Evolutionary conservation across 345 rosid species (phyloP).

Genomic region (Gossypium rotundifolium): DNA sequence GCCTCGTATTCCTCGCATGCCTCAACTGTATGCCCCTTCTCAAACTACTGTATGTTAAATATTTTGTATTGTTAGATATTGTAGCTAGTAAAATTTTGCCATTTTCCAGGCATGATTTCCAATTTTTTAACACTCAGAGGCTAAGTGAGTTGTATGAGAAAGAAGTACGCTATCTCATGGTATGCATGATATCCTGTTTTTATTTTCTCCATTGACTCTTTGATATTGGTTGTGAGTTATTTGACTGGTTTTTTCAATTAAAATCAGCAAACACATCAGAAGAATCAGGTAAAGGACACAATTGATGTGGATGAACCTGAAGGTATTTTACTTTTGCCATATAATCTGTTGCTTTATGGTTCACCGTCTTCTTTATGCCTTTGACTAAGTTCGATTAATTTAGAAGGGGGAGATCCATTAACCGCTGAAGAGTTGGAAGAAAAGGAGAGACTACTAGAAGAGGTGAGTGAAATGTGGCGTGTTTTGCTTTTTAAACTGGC

Average conservation of each 20-base stretch:
- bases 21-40: slow-evolving; percentile 63
- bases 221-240: background rate
- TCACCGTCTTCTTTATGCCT: background rate
- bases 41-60: background rate
- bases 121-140: slow-evolving; percentile 95
- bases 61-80: slow-evolving; percentile 1
- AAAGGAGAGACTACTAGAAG: slow-evolving; percentile 82
- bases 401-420: slow-evolving; percentile 83
- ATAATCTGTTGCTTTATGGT: background rate
- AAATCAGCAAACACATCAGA: slow-evolving; percentile 93
- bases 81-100: slow-evolving; percentile 12
- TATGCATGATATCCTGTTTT: slow-evolving; percentile 28
- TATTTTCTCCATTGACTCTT: background rate
- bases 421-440: slow-evolving; percentile 98
- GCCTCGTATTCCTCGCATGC: slow-evolving; percentile 99
- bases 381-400: slow-evolving; percentile 23
- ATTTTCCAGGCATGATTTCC: slow-evolving; percentile 80
- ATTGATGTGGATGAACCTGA: slow-evolving; percentile 97
- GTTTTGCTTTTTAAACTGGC: slow-evolving; percentile 12
- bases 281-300: slow-evolving; percentile 87
- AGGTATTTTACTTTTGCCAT: slow-evolving; percentile 35
- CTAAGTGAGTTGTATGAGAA: slow-evolving; percentile 92
- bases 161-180: slow-evolving; percentile 96
- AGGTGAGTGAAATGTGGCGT: slow-evolving; percentile 39
- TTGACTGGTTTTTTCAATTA: background rate